These are phyloP conservation scores for Voacanga thouarsii DNA, from an alignment of 257 asterid genomes.

Conservation along the genomic window DNA sequence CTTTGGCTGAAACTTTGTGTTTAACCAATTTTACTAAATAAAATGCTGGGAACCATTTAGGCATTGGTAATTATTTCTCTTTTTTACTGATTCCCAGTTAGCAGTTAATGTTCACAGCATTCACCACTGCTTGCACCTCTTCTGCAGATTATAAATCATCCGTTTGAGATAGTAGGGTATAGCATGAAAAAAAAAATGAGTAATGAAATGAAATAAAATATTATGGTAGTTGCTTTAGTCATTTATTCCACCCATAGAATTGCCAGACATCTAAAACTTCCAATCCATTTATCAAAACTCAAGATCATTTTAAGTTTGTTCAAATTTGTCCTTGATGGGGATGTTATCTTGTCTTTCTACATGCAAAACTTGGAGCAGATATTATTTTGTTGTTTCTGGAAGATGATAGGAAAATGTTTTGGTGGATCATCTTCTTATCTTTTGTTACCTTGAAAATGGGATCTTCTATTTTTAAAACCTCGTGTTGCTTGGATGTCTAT, in stretches of 20 bases:
- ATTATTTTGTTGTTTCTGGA: too few species aligned
- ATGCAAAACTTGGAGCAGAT: too few species aligned
- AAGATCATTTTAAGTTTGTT: neutral
- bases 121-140: neutral
- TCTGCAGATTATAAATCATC: neutral
- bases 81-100: neutral
- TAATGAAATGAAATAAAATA: neutral
- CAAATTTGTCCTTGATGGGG: neutral
- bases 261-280: neutral
- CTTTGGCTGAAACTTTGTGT: slow-evolving; percentile 7
- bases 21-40: neutral
- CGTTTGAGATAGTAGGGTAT: neutral
- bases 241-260: neutral
- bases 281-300: neutral
- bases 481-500: too few species aligned
- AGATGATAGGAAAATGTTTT: neutral
- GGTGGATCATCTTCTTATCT: neutral
- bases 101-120: neutral
- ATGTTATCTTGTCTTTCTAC: neutral
- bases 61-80: neutral
- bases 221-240: neutral
- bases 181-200: neutral
- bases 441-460: neutral
- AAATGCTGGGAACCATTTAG: neutral
- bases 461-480: neutral